phyloP scores from a whole-genome alignment of 192 early-diverging fungal genomes.

The Spinellus fusiger region DNA sequence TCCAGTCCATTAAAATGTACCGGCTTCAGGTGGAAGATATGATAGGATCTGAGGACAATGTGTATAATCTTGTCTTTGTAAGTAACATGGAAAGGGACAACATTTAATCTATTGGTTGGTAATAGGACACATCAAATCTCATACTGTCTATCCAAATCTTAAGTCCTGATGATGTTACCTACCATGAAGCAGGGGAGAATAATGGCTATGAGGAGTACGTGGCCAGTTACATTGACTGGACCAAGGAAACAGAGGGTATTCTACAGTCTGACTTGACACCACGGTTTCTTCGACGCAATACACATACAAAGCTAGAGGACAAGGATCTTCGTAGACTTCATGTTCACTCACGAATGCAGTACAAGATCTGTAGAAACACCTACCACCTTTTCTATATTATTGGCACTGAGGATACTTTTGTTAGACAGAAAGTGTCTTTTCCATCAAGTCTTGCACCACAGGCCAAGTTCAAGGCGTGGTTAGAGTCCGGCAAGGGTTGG shows the following conservation, averaged over 20 bases:
- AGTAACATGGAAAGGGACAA: background rate
- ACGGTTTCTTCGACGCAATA: slow-evolving; percentile 17
- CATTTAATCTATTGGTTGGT: background rate
- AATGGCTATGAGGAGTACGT: slow-evolving; percentile 29
- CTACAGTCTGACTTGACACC: slow-evolving; percentile 3
- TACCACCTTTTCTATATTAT: slow-evolving; percentile 82
- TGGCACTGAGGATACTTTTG: slow-evolving; percentile 17
- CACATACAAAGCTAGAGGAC: slow-evolving; percentile 3
- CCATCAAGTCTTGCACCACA: background rate
- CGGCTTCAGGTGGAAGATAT: slow-evolving; percentile 21
- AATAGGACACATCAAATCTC: slow-evolving; percentile 12
- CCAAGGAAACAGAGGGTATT: slow-evolving; percentile 19
- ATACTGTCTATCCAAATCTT: slow-evolving; percentile 15
- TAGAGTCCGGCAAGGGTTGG: slow-evolving; percentile 11
- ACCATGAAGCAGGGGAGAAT: background rate
- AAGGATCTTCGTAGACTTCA: slow-evolving; percentile 41
- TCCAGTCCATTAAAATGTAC: slow-evolving; percentile 14
- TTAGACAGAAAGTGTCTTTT: background rate
- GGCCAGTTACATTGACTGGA: slow-evolving; percentile 26
- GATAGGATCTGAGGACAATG: slow-evolving; percentile 24
- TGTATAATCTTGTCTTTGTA: slow-evolving; percentile 32
- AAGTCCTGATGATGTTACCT: slow-evolving; percentile 13
- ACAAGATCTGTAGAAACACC: slow-evolving; percentile 95
- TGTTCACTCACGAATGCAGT: slow-evolving; percentile 75
- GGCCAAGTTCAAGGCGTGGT: background rate